Evolutionary conservation across 2,329 filamentous ascomycete genomes (phyloP).

Genomic region (Thermomyces lanuginosus): DNA sequence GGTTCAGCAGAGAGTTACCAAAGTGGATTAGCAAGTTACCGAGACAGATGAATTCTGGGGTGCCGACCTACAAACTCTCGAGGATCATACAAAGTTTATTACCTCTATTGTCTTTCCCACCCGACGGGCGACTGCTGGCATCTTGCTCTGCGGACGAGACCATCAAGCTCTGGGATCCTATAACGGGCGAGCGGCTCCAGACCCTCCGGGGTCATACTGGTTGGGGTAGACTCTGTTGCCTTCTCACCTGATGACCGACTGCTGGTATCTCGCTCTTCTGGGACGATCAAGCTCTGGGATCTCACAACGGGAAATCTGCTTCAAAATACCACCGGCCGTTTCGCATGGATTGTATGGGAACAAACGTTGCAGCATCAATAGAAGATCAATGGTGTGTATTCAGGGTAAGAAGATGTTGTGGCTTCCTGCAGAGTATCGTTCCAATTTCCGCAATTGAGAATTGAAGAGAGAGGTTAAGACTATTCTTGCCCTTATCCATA

Average conservation of each 20-base stretch:
- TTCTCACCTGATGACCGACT: slow-evolving; percentile 10
- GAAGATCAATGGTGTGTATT: slow-evolving; percentile 1
- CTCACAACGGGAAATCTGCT: neutral
- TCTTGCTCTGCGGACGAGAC: slow-evolving; percentile 7
- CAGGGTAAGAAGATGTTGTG: slow-evolving; percentile 3
- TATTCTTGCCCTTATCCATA: too few species aligned
- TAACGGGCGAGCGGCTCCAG: slow-evolving; percentile 4
- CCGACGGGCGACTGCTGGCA: slow-evolving; percentile 9
- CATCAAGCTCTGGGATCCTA: slow-evolving; percentile 8
- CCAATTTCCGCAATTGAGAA: too few species aligned
- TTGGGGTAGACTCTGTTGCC: slow-evolving; percentile 6
- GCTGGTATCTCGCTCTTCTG: slow-evolving; percentile 9
- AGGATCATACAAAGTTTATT: slow-evolving; percentile 9
- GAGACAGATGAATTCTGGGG: slow-evolving; percentile 8
- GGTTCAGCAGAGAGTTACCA: slow-evolving; percentile 10
- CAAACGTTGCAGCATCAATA: too few species aligned
- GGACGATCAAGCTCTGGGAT: slow-evolving; percentile 8
- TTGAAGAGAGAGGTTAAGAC: too few species aligned
- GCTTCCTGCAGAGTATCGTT: slow-evolving; percentile 4
- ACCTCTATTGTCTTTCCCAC: slow-evolving; percentile 9
- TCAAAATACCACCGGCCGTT: slow-evolving; percentile 3
- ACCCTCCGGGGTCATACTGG: slow-evolving; percentile 8
- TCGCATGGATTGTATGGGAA: neutral
- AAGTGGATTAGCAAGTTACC: slow-evolving; percentile 8
- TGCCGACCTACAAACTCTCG: slow-evolving; percentile 11